Percentiles rank a stretch among this genome's conserved stretches.
Conservation (phyloP, 345 rosid genomes). For the Leavenworthia alabamica region DNA sequence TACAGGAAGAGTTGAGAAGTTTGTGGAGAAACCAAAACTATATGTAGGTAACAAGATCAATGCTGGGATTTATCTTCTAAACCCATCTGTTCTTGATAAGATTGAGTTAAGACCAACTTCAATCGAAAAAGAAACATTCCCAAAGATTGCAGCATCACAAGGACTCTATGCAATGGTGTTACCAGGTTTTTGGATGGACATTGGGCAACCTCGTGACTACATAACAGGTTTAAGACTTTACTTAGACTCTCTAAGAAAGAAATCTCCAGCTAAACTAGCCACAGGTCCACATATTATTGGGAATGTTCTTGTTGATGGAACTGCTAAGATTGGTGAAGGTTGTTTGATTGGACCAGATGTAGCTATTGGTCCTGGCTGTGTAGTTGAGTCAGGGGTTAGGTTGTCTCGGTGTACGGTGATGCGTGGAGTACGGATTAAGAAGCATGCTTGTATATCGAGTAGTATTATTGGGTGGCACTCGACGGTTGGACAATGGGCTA, state of each 20-base stretch:
- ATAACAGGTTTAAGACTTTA: constrained; percentile 89
- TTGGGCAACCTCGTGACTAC: constrained; percentile 97
- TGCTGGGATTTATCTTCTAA: constrained; percentile 89
- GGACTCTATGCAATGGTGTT: constrained; percentile 89
- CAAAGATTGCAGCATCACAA: constrained; percentile 74
- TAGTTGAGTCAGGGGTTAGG: constrained; percentile 90
- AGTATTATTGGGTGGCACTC: constrained; percentile 99
- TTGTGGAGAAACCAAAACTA: constrained; percentile 91
- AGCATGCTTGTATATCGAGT: constrained; percentile 88
- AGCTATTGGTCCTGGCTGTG: constrained; percentile 89
- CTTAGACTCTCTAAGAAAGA: constrained; percentile 82
- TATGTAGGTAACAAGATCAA: constrained; percentile 98
- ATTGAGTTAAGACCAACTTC: constrained; percentile 93
- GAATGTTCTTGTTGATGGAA: constrained; percentile 79
- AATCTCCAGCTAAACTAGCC: constrained; percentile 53
- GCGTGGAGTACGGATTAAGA: constrained; percentile 94
- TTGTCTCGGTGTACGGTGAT: constrained; percentile 92
- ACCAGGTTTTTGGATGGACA: constrained; percentile 99
- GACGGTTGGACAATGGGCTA: constrained; percentile 91
- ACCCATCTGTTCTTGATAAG: constrained; percentile 80
- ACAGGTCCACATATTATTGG: constrained; percentile 65
- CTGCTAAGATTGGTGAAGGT: constrained; percentile 88
- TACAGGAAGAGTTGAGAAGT: constrained; percentile 73
- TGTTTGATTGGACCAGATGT: constrained; percentile 97
- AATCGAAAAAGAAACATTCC: constrained; percentile 93